phyloP scores from a whole-genome alignment of 2,329 filamentous ascomycete species.

The Neoascochyta sp. region DNA sequence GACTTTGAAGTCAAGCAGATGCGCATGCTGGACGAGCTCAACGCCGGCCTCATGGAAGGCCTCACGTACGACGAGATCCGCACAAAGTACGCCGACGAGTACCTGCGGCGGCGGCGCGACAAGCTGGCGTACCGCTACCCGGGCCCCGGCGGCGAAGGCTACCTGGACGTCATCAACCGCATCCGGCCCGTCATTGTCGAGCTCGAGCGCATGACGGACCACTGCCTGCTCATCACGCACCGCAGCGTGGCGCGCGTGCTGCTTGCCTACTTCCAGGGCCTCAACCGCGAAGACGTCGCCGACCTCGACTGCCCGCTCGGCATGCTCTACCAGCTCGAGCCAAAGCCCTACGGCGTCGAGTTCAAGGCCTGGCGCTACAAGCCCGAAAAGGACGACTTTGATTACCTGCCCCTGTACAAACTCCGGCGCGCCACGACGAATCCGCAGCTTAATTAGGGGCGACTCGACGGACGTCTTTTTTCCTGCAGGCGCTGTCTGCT shows the following conservation, averaged over 20 bases:
- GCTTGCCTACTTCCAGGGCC: slow-evolving; percentile 93
- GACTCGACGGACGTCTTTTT: no score
- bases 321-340: slow-evolving; percentile 91
- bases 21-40: slow-evolving; percentile 96
- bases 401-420: slow-evolving; percentile 80
- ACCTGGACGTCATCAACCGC: slow-evolving; percentile 94
- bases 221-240: slow-evolving; percentile 87
- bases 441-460: slow-evolving; percentile 14
- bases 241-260: slow-evolving; percentile 88
- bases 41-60: slow-evolving; percentile 88
- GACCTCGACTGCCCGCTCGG: slow-evolving; percentile 92
- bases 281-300: slow-evolving; percentile 86
- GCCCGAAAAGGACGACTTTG: slow-evolving; percentile 71
- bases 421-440: slow-evolving; percentile 54
- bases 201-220: slow-evolving; percentile 94
- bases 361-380: slow-evolving; percentile 96
- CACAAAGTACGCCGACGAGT: slow-evolving; percentile 74
- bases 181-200: slow-evolving; percentile 94
- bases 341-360: slow-evolving; percentile 95
- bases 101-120: slow-evolving; percentile 70
- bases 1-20: slow-evolving; percentile 93
- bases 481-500: no score
- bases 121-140: slow-evolving; percentile 97
- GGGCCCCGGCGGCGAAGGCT: slow-evolving; percentile 91
- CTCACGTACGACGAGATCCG: slow-evolving; percentile 92